Evolutionary conservation across 2,329 filamentous ascomycete genomes (phyloP).

Genomic region (Coniochaeta sp.): DNA sequence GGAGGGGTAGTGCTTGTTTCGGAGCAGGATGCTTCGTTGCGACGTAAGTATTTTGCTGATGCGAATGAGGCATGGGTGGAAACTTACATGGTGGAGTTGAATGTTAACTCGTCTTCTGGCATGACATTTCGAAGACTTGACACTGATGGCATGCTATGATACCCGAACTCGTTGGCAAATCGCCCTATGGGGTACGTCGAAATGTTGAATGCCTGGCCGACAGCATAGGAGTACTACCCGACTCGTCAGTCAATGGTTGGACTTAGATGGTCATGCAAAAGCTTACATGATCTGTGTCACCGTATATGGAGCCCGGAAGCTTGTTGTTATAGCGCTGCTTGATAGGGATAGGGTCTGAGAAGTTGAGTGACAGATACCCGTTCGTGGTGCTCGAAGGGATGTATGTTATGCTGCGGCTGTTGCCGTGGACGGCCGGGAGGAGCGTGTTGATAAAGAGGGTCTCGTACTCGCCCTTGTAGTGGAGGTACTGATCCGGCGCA

Average conservation of each 20-base stretch:
- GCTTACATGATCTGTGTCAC: conserved; percentile 43
- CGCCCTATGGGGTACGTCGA: conserved; percentile 48
- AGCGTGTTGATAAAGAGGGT: conserved; percentile 48
- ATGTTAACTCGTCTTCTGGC: background rate
- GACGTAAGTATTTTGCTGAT: conserved; percentile 16
- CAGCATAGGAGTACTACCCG: conserved; percentile 45
- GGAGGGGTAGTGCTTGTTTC: conserved; percentile 53
- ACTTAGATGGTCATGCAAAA: background rate
- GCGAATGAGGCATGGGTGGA: conserved; percentile 22
- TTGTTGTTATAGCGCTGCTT: conserved; percentile 48
- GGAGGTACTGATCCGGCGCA: conserved; percentile 32
- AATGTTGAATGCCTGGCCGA: conserved; percentile 43
- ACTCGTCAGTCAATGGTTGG: background rate
- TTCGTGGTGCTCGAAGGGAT: conserved; percentile 53
- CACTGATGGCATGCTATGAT: conserved; percentile 54
- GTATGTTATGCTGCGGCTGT: conserved; percentile 52
- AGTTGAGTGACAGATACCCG: conserved; percentile 47
- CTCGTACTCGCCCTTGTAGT: conserved; percentile 46
- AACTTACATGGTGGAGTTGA: background rate
- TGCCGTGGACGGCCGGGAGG: conserved; percentile 48
- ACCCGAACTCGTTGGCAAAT: conserved; percentile 59
- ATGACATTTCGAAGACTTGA: conserved; percentile 47
- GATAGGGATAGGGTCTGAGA: conserved; percentile 43
- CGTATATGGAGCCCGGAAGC: conserved; percentile 45
- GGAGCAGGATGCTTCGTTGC: conserved; percentile 36